Evolutionary conservation across 306 rosid genomes (phyloP).

Genomic region (Potentilla sterilis): DNA sequence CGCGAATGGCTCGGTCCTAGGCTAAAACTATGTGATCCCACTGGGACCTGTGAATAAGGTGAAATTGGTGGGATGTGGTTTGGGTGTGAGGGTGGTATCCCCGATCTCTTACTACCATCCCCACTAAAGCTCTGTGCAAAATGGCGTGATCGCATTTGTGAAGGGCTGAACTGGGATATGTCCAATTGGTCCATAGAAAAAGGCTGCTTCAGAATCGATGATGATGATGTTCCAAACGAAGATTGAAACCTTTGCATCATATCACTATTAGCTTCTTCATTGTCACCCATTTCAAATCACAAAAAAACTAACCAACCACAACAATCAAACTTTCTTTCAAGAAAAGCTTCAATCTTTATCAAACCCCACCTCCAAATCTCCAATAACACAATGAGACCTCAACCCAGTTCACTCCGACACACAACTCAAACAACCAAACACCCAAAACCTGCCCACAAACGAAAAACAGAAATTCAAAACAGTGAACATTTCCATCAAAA

Average conservation of each 20-base stretch:
- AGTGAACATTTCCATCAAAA: background rate
- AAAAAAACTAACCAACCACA: background rate
- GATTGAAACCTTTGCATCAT: conserved; percentile 72
- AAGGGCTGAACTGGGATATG: conserved; percentile 54
- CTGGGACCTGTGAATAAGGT: conserved; percentile 90
- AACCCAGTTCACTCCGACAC: background rate
- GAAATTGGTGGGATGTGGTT: conserved; percentile 90
- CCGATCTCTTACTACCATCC: conserved; percentile 43
- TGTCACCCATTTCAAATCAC: conserved; percentile 55
- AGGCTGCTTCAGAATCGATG: conserved; percentile 54
- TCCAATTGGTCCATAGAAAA: conserved; percentile 59
- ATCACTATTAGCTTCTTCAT: conserved; percentile 57
- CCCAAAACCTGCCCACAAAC: conserved; percentile 27
- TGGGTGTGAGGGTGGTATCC: conserved; percentile 88
- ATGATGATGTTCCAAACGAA: conserved; percentile 60
- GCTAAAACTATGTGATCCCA: conserved; percentile 40
- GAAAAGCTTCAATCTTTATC: background rate
- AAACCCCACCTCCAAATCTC: conserved; percentile 11
- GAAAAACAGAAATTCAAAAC: background rate
- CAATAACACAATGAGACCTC: background rate
- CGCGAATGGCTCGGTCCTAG: conserved; percentile 70
- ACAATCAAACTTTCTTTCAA: background rate
- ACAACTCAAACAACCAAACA: conserved; percentile 13
- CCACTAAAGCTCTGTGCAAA: conserved; percentile 46
- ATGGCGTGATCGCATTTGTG: conserved; percentile 63